Evolutionary conservation across 345 rosid species (phyloP).

Genomic region (Stellera chamaejasme): DNA sequence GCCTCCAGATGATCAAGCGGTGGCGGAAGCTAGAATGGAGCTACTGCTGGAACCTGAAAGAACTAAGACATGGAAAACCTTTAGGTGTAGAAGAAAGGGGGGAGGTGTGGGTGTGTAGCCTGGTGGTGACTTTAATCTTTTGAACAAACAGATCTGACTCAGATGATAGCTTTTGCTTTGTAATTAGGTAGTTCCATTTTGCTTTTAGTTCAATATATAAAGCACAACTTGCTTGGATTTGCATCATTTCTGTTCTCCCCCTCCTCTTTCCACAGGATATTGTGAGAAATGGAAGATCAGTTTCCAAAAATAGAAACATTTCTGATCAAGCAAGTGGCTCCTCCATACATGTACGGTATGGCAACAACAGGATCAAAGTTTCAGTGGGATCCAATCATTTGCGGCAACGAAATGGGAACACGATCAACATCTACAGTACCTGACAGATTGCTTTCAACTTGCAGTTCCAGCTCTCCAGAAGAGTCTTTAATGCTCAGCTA

Average conservation of each 20-base stretch:
- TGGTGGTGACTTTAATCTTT: conserved; percentile 22
- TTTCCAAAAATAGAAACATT: conserved; percentile 49
- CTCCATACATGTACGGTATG: conserved; percentile 28
- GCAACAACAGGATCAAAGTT: conserved; percentile 18
- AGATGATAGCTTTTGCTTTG: conserved; percentile 26
- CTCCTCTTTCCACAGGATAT: conserved; percentile 8
- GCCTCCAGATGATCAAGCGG: no score
- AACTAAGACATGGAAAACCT: no score
- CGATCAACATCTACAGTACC: conserved; percentile 12
- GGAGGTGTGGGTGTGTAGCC: no score
- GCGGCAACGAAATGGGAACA: conserved; percentile 22
- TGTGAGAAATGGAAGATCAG: conserved; percentile 32
- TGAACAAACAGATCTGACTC: conserved; percentile 39
- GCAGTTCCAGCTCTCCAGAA: conserved; percentile 25
- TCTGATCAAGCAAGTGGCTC: conserved; percentile 34
- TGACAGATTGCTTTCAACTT: conserved; percentile 20
- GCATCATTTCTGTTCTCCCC: conserved; percentile 30
- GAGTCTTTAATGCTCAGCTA: conserved; percentile 13
- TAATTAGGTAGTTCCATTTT: conserved; percentile 21
- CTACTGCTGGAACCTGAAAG: no score
- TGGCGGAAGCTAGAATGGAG: no score
- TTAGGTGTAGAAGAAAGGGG: no score
- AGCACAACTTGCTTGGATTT: conserved; percentile 9
- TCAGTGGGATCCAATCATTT: conserved; percentile 26
- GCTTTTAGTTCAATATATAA: conserved; percentile 25